phyloP scores from a whole-genome alignment of 371 early-diverging fungal genomes.

The Coelomomyces lativittatus region DNA sequence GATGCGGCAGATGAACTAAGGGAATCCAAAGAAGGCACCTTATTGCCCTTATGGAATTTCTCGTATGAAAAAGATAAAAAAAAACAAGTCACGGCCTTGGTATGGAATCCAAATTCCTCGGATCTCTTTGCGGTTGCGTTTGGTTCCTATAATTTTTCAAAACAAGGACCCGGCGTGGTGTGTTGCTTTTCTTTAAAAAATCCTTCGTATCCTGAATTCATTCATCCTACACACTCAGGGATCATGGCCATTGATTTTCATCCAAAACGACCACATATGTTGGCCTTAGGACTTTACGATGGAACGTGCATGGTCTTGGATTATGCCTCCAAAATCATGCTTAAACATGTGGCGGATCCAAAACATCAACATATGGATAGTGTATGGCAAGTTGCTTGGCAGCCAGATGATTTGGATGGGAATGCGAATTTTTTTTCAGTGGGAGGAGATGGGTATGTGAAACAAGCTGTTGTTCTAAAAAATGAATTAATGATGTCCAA shows the following conservation, averaged over 20 bases:
- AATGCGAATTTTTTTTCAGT: constrained; percentile 36
- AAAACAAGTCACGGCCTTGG: constrained; percentile 31
- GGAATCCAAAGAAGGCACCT: constrained; percentile 19
- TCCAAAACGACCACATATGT: constrained; percentile 24
- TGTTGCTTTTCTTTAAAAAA: constrained; percentile 37
- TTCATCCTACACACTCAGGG: constrained; percentile 23
- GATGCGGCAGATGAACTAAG: constrained; percentile 38
- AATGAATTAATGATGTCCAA: constrained; percentile 14
- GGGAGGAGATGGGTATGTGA: constrained; percentile 29
- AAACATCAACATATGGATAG: constrained; percentile 6
- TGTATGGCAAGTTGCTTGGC: constrained; percentile 25
- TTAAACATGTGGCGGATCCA: neutral
- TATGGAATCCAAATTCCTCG: constrained; percentile 23
- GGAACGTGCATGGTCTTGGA: constrained; percentile 31
- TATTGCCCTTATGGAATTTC: constrained; percentile 40
- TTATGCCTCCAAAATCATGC: constrained; percentile 9
- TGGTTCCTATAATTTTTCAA: constrained; percentile 32
- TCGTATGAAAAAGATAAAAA: constrained; percentile 25
- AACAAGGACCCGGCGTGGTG: constrained; percentile 38
- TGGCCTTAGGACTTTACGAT: constrained; percentile 39
- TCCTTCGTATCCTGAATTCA: constrained; percentile 29
- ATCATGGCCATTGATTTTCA: constrained; percentile 35
- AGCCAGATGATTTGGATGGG: constrained; percentile 40
- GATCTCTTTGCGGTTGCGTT: constrained; percentile 39
- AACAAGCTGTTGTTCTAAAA: constrained; percentile 33